phyloP scores from a whole-genome alignment of 2,329 filamentous ascomycete genomes.

The Colletotrichum sp. region DNA sequence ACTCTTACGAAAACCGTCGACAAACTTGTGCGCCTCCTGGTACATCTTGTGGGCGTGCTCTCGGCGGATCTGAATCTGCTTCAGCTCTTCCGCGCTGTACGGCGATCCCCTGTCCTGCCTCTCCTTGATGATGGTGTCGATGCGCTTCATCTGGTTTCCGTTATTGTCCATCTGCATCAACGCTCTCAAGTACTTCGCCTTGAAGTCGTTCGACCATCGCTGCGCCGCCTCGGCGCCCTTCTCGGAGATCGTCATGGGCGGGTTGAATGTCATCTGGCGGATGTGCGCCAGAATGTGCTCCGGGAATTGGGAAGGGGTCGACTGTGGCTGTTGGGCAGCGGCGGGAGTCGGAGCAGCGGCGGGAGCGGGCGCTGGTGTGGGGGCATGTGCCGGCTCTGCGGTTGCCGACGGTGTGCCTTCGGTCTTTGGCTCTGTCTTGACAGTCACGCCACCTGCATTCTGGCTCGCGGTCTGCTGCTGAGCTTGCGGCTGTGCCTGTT shows the following conservation, averaged over 20 bases:
- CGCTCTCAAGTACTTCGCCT: constrained; percentile 50
- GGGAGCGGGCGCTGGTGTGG: neutral
- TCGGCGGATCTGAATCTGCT: constrained; percentile 47
- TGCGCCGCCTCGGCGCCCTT: constrained; percentile 46
- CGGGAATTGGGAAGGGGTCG: constrained; percentile 36
- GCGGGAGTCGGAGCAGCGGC: constrained; percentile 3
- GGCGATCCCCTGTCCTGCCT: constrained; percentile 46
- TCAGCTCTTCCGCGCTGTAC: constrained; percentile 52
- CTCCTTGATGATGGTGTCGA: constrained; percentile 49
- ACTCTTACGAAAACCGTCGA: constrained; percentile 51
- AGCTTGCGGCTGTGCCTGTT: constrained; percentile 18
- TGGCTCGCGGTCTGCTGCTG: constrained; percentile 20
- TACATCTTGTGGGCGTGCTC: constrained; percentile 49
- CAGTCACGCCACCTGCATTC: neutral
- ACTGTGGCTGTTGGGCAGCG: constrained; percentile 23
- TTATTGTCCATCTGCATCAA: constrained; percentile 55
- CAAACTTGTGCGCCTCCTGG: constrained; percentile 51
- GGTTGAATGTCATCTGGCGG: constrained; percentile 50
- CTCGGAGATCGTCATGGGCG: constrained; percentile 43
- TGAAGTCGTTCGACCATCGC: constrained; percentile 55
- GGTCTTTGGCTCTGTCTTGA: constrained; percentile 14
- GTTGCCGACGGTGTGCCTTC: constrained; percentile 1
- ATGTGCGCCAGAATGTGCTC: constrained; percentile 52
- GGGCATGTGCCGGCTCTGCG: constrained; percentile 9
- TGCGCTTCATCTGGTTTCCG: constrained; percentile 41